Base-by-base conservation (phyloP, 768 basidiomycete species). In the Guyanaporus albipodus region DNA sequence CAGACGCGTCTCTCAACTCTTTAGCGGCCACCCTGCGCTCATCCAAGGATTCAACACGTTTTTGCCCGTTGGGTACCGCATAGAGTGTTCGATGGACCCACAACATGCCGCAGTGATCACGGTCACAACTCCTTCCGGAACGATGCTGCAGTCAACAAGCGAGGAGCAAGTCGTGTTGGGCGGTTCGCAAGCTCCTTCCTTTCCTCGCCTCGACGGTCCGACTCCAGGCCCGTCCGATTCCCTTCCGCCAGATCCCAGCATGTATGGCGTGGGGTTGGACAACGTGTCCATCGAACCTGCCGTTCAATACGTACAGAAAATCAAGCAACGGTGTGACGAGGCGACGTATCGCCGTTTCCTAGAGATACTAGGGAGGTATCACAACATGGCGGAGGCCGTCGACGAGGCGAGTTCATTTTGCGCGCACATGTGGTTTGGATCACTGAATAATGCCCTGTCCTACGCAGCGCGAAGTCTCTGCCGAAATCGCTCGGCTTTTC, bases 21-120 rank as follows among this genome's bases (percentile, higher is more conserved):
- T 99, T 71, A 80, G 83, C 46, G 91, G 90, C 2, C 91, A 96
- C 59, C 90, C 91, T 0, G 63, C 73, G 6, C 85, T 99, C 50
- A 97, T 99, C 37, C 91, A 95, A 67, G 94, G 94, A 9, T 99
- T 99, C 77, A 98, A 97, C 70, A 96, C 93, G 0, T 99, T 98
- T 69, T 78, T 99, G 10, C 95, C 95, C 4, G 77, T 80, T 18
- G 95, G 95, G 14, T 99, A 97, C 62, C 84, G 89, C 38, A 97
- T 99, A 64, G 91, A 95, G 55, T 85, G 83, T 55, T 77, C 77
- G 12, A 70, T 70, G 26, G 83, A 87, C 56, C 68, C 76, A n/a
- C 71, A 77, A n/a, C 78, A 84, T 46, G 68, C 76, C 27, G 76
- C 79, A 27, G 73, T 76, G 55, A 87, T 90, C 59, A 88, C 83